These are phyloP conservation scores for Pharus latifolius DNA, from an alignment of 176 grass and related monocot genomes.

Conservation along the genomic window DNA sequence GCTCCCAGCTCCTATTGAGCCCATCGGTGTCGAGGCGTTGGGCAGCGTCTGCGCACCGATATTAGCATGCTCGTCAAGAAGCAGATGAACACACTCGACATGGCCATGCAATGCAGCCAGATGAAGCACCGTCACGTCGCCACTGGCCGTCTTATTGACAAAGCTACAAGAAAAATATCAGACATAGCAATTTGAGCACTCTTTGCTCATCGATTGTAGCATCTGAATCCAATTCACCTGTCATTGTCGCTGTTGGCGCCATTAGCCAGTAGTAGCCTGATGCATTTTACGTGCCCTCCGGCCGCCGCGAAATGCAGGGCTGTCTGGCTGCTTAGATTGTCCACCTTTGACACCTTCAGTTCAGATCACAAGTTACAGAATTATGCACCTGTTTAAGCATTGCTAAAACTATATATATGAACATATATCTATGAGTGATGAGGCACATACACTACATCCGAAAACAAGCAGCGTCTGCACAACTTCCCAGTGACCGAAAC, in stretches of 20 bases:
- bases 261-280: conserved; percentile 54
- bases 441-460: conserved; percentile 52
- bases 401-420: too few species aligned
- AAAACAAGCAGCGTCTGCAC: conserved; percentile 67
- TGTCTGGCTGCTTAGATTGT: conserved; percentile 41
- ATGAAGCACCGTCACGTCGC: conserved; percentile 75
- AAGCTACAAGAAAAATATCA: conserved; percentile 9
- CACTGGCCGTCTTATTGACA: conserved; percentile 45
- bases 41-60: conserved; percentile 32
- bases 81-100: conserved; percentile 72
- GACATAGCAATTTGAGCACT: background rate
- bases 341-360: conserved; percentile 49
- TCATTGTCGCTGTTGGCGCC: conserved; percentile 11
- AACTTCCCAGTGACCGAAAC: conserved; percentile 67
- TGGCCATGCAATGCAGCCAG: conserved; percentile 67
- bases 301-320: conserved; percentile 77
- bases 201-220: background rate
- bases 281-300: conserved; percentile 58
- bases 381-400: background rate
- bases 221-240: conserved; percentile 4
- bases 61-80: conserved; percentile 56
- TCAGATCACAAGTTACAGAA: background rate
- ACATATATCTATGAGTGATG: background rate
- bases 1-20: conserved; percentile 69
- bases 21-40: conserved; percentile 32